Base-by-base conservation (phyloP, 257 asterid species). In the Linaria vulgaris region DNA sequence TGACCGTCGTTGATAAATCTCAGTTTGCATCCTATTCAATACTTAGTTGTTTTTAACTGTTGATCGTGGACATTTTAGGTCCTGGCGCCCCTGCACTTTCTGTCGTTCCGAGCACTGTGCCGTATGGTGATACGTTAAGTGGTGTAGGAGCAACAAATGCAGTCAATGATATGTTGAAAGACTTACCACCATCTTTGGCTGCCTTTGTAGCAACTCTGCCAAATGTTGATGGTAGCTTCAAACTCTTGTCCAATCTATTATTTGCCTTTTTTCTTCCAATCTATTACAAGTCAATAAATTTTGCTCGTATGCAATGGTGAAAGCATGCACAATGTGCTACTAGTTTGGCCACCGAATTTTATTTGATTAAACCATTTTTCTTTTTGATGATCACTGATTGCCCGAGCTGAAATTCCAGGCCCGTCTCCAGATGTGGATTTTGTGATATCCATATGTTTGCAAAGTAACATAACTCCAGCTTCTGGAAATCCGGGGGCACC, bases 361-460 rank as follows among this genome's bases (percentile, higher is more conserved):
- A 7, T 34, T 34, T 34, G 5, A 4, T 34, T 17, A 44, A 6
- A 13, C 27, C 12, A 27, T 65, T 15, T 21, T 48, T n/a, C n/a
- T 11, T 47, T 3, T 54, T 41, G 37, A 63, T 50, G 22, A 55
- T 63, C 27, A 37, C 30, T 61, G 14, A 46, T 59, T 55, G 23
- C 61, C 61, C 46, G 10, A 61, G 53, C 60, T 76, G 68, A 19
- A 23, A 57, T 72, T 71, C 49, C 74, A 92, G 99, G 99, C 68
- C 99, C 97, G 24, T 79, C 91, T 7, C 99, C 96, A 7, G 95
- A 90, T 69, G 88, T 83, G 44, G 97, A 92, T 77, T 76, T 85
- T 72, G 95, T 92, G 69, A 72, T 92, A 77, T 87, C 97, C 54
- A 74, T 90, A 79, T 90, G 94, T 59, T 79, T 92, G 87, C 96